Percentiles rank a stretch among this genome's conserved stretches.
Conservation (phyloP, 2,329 filamentous ascomycete genomes). For the Colletotrichum sojae region DNA sequence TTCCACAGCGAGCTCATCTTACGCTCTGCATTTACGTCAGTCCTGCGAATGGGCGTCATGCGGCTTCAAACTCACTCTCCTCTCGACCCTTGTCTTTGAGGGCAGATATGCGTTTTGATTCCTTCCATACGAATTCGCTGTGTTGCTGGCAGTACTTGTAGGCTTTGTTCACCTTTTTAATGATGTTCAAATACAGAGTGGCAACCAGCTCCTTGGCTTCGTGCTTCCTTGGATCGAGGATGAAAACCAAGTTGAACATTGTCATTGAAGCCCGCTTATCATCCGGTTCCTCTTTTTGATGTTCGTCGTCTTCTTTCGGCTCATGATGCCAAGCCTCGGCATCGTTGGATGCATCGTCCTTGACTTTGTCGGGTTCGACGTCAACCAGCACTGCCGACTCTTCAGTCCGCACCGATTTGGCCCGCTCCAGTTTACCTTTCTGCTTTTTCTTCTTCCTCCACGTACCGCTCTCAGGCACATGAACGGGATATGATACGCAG, state of each 20-base stretch:
- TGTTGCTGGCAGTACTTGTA: slow-evolving; percentile 94
- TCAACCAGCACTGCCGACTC: slow-evolving; percentile 47
- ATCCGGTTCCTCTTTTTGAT: slow-evolving; percentile 64
- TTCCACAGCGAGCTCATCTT: slow-evolving; percentile 78
- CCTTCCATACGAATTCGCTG: slow-evolving; percentile 91
- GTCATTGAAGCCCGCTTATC: slow-evolving; percentile 82
- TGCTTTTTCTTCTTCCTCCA: slow-evolving; percentile 81
- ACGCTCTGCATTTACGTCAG: slow-evolving; percentile 56
- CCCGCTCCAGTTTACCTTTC: slow-evolving; percentile 50
- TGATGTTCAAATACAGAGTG: slow-evolving; percentile 86
- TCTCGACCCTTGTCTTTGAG: slow-evolving; percentile 88
- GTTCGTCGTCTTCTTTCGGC: slow-evolving; percentile 50
- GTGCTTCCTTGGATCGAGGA: slow-evolving; percentile 83
- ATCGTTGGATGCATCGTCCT: slow-evolving; percentile 47
- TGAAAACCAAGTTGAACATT: slow-evolving; percentile 98
- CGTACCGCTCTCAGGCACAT: slow-evolving; percentile 82
- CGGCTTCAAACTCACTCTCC: slow-evolving; percentile 61
- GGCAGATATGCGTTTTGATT: slow-evolving; percentile 85
- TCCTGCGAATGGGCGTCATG: not conserved
- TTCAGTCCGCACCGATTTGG: slow-evolving; percentile 44
- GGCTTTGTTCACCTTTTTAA: slow-evolving; percentile 92
- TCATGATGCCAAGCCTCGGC: slow-evolving; percentile 44
- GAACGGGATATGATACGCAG: slow-evolving; percentile 87
- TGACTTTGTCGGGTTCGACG: slow-evolving; percentile 43
- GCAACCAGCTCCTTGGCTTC: slow-evolving; percentile 84